A percentile compares a stretch with the other conserved stretches of the same genome.
Conservation (phyloP, 305 asterid species). For the Solanum hybrid region DNA sequence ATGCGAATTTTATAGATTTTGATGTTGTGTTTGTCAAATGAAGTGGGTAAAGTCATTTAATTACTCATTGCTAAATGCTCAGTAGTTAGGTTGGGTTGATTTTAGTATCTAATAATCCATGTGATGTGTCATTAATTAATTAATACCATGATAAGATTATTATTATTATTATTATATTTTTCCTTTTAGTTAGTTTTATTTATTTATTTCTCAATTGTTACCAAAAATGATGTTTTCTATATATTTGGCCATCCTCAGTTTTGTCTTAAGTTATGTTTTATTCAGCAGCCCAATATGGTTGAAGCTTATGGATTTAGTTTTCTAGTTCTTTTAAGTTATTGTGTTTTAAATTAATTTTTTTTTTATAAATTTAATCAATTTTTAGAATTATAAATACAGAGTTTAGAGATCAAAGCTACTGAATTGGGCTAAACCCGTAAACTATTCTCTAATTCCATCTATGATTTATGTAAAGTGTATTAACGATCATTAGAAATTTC, state of each 20-base stretch:
- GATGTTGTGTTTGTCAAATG: neutral
- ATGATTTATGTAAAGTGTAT: neutral
- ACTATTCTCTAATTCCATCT: neutral
- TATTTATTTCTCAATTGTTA: neutral
- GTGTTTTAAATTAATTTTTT: neutral
- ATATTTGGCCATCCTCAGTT: neutral
- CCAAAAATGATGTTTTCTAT: neutral
- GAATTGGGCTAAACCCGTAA: neutral
- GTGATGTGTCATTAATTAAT: neutral
- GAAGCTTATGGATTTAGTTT: neutral
- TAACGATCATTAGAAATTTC: neutral
- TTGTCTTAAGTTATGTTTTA: neutral
- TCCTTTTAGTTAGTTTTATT: neutral
- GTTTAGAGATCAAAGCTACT: neutral
- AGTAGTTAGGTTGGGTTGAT: neutral
- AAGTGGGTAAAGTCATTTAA: neutral
- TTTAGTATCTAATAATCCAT: neutral
- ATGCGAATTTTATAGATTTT: neutral
- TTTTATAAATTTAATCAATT: neutral
- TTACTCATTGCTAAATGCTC: neutral
- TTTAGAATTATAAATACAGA: neutral
- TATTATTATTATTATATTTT: neutral
- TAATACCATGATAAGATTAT: neutral
- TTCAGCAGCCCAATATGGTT: neutral
- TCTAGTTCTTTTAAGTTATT: neutral